These are phyloP conservation scores for Sarocladium oryzae DNA, from an alignment of 2,329 filamentous ascomycete genomes.

Conservation along the genomic window DNA sequence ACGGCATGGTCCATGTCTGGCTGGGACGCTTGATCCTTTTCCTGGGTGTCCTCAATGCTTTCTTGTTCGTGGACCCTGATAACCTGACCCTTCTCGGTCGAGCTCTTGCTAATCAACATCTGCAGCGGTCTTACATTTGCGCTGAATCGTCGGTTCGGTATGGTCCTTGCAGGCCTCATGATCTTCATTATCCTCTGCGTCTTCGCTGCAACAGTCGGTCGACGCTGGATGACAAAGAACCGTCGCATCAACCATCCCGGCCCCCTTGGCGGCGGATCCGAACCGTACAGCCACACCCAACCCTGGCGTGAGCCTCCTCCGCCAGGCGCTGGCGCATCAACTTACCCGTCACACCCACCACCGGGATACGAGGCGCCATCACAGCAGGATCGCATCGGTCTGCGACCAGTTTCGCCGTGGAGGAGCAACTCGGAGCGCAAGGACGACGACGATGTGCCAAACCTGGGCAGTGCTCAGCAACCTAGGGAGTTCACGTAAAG, in stretches of 20 bases:
- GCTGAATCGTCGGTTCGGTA: conserved; percentile 38
- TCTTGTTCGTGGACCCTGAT: conserved; percentile 40
- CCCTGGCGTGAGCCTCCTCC: conserved; percentile 21
- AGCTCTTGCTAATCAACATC: conserved; percentile 10
- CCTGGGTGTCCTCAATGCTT: conserved; percentile 49
- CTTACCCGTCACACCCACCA: conserved; percentile 2
- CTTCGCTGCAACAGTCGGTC: conserved; percentile 28
- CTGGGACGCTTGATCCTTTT: conserved; percentile 47
- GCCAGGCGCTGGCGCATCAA: neutral
- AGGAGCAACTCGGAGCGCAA: conserved; percentile 19
- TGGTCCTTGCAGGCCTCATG: conserved; percentile 41
- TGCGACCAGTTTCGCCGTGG: conserved; percentile 23
- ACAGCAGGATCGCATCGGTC: conserved; percentile 17
- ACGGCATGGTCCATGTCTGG: conserved; percentile 50
- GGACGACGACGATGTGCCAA: conserved; percentile 24
- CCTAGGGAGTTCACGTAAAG: conserved; percentile 27
- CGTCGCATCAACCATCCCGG: conserved; percentile 12
- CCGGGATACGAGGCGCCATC: conserved; percentile 9
- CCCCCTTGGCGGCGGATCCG: conserved; percentile 17
- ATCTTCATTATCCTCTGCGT: conserved; percentile 36
- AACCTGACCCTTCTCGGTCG: neutral
- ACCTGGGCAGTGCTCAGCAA: conserved; percentile 23
- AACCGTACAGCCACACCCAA: conserved; percentile 14
- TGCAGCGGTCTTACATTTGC: conserved; percentile 52
- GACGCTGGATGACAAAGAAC: conserved; percentile 20